phyloP scores from a whole-genome alignment of 345 rosid species.

The Abelmoschus esculentus region DNA sequence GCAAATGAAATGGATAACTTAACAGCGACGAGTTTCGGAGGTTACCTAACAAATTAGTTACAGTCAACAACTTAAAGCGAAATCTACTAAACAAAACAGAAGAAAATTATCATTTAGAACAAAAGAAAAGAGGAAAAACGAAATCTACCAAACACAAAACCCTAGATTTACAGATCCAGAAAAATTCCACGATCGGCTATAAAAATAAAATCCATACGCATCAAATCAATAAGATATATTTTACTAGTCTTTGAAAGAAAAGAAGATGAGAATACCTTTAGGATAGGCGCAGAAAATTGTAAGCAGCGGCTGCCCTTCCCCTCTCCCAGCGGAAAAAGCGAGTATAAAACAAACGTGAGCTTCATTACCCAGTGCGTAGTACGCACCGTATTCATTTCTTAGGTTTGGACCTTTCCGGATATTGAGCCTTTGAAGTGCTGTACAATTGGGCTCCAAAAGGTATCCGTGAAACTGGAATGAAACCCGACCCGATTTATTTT shows the following conservation, averaged over 20 bases:
- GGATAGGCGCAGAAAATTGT: not conserved
- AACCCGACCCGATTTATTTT: too few species aligned
- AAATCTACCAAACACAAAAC: not conserved
- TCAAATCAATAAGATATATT: not conserved
- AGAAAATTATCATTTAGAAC: not conserved
- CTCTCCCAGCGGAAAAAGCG: not conserved
- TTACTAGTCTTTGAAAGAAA: not conserved
- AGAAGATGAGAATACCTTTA: not conserved
- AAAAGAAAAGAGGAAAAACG: not conserved
- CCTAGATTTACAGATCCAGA: conserved; percentile 2
- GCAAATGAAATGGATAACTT: not conserved
- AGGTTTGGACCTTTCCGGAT: not conserved
- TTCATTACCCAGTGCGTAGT: not conserved
- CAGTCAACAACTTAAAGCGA: conserved; percentile 1
- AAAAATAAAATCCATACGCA: not conserved
- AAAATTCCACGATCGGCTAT: not conserved
- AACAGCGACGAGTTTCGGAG: not conserved
- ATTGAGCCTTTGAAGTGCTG: not conserved
- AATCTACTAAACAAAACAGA: not conserved
- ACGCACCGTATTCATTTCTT: not conserved
- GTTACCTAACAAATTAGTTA: not conserved
- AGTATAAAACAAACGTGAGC: not conserved
- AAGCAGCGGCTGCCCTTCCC: not conserved
- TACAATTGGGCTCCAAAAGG: not conserved
- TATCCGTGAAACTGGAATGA: not conserved